Evolutionary conservation across 257 asterid species (phyloP).

Genomic region (Phtheirospermum japonicum): DNA sequence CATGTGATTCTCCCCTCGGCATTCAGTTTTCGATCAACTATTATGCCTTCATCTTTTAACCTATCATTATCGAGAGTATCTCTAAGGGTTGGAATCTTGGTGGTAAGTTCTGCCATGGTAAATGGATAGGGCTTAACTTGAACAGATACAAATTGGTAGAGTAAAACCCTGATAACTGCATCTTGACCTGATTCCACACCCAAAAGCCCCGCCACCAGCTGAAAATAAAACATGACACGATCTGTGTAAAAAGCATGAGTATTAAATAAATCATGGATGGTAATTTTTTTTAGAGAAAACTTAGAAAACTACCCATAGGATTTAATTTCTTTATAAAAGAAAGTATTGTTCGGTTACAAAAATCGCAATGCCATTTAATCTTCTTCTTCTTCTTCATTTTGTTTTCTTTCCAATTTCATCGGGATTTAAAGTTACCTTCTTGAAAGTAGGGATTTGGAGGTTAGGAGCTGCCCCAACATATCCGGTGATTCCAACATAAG

Average conservation of each 20-base stretch:
- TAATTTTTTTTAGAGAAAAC: no score
- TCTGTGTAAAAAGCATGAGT: no score
- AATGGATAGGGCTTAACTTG: conserved; percentile 30
- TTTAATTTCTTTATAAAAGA: no score
- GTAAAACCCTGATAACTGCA: conserved; percentile 37
- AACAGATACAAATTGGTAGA: conserved; percentile 7
- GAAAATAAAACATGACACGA: conserved; percentile 1
- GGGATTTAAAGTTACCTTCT: no score
- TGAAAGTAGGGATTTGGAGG: conserved; percentile 34
- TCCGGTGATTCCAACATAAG: conserved; percentile 66
- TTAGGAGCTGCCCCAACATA: conserved; percentile 53
- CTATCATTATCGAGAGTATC: conserved; percentile 39
- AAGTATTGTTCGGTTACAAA: no score
- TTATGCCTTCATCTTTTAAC: conserved; percentile 47
- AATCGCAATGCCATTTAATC: no score
- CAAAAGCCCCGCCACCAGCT: conserved; percentile 50
- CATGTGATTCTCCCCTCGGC: conserved; percentile 36
- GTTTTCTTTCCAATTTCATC: no score
- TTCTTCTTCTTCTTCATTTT: no score
- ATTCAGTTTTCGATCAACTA: conserved; percentile 25
- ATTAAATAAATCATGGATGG: no score
- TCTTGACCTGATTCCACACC: conserved; percentile 60
- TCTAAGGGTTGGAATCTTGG: conserved; percentile 34
- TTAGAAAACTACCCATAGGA: no score
- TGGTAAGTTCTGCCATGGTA: conserved; percentile 39